Conservation (phyloP, 352 stramenopile genomes). For the Globisporangium nodosum region DNA sequence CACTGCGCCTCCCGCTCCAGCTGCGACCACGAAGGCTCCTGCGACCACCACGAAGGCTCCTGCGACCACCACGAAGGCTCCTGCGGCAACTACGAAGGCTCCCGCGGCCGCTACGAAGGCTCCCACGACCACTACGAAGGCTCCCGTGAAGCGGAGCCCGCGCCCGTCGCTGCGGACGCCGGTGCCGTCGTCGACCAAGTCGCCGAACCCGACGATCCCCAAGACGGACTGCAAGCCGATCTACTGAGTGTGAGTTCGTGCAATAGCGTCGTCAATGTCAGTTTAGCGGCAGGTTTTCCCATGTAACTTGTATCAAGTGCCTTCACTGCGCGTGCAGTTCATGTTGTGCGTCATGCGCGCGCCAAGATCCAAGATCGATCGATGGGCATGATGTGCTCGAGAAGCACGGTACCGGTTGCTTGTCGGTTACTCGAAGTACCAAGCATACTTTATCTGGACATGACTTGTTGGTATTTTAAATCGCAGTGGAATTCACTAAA, state of each 20-base stretch:
- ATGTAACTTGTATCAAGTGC: background rate
- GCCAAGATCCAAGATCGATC: no score
- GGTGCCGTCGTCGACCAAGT: background rate
- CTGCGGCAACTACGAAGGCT: background rate
- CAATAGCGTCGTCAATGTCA: background rate
- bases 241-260: constrained; percentile 7
- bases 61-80: background rate
- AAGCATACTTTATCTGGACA: background rate
- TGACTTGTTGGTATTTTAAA: background rate
- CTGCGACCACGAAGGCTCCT: background rate
- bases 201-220: background rate
- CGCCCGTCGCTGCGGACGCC: background rate
- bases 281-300: background rate
- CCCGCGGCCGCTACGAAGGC: background rate
- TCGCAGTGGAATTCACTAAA: background rate
- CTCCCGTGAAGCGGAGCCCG: background rate
- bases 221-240: constrained; percentile 16
- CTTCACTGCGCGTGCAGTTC: no score
- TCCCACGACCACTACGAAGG: background rate
- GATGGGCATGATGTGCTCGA: background rate
- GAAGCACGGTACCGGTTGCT: no score
- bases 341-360: no score
- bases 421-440: no score
- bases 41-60: background rate
- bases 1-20: background rate